Evolutionary conservation across 352 stramenopile species (phyloP).

Genomic region (Bremia lactucae): DNA sequence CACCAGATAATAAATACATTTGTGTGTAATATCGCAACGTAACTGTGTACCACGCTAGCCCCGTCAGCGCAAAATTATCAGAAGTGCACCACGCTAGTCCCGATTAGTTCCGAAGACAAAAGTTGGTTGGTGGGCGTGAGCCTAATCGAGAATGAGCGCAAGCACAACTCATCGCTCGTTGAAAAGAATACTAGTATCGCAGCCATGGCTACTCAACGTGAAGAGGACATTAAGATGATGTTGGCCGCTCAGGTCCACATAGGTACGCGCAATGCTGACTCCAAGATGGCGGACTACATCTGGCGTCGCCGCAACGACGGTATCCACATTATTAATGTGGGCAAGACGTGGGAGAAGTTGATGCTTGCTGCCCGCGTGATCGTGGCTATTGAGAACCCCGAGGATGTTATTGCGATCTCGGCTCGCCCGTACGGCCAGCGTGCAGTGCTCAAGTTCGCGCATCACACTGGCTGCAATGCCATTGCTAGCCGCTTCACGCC

Average conservation of each 20-base stretch:
- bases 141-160: background rate
- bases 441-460: constrained; percentile 99
- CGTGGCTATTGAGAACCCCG: constrained; percentile 98
- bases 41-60: too few species aligned
- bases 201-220: constrained; percentile 83
- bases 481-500: constrained; percentile 99
- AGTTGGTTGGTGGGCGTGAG: constrained; percentile 19
- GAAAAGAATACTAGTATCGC: constrained; percentile 33
- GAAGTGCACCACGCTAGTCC: constrained; percentile 5
- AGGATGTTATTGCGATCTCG: constrained; percentile 99
- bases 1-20: constrained; percentile 19
- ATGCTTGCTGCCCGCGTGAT: constrained; percentile 99
- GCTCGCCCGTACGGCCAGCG: constrained; percentile 98
- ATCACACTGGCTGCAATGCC: constrained; percentile 97
- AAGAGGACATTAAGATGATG: constrained; percentile 99
- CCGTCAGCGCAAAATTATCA: too few species aligned
- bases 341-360: constrained; percentile 99
- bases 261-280: constrained; percentile 98
- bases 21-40: background rate
- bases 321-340: constrained; percentile 99
- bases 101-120: constrained; percentile 5
- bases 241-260: constrained; percentile 99
- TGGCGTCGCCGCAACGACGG: constrained; percentile 97
- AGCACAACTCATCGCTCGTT: constrained; percentile 39
- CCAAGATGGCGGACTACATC: constrained; percentile 99